Conservation (phyloP, 345 rosid genomes). For the Dovyalis caffra region DNA sequence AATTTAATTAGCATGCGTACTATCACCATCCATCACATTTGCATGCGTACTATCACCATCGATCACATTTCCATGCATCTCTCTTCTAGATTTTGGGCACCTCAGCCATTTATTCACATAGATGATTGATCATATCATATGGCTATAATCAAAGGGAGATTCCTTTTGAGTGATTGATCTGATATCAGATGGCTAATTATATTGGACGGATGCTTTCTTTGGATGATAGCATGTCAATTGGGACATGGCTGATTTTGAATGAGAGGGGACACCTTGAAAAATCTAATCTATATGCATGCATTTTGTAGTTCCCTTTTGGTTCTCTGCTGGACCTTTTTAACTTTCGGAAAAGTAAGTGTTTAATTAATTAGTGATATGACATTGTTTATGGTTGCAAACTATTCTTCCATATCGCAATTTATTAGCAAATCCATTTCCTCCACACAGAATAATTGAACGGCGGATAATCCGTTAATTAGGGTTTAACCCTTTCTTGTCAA, state of each 20-base stretch:
- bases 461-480: too few relatives aligned
- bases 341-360: too few relatives aligned
- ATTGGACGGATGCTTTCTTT: constrained; percentile 8
- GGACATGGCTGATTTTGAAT: constrained; percentile 1
- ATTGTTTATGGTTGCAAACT: too few relatives aligned
- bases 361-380: too few relatives aligned
- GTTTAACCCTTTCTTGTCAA: too few relatives aligned
- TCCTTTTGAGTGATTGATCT: constrained; percentile 20
- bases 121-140: constrained; percentile 12
- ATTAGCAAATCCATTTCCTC: too few relatives aligned
- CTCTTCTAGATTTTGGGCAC: not conserved
- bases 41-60: not conserved
- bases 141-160: not conserved
- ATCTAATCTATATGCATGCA: too few relatives aligned
- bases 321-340: not conserved
- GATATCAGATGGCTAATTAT: constrained; percentile 6
- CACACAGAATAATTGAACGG: too few relatives aligned
- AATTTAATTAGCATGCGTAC: not conserved
- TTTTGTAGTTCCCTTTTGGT: not conserved
- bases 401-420: too few relatives aligned
- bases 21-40: constrained; percentile 1
- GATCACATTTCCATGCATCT: not conserved
- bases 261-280: constrained; percentile 19
- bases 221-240: constrained; percentile 5
- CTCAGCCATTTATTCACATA: not conserved